phyloP scores from a whole-genome alignment of 306 rosid genomes.

The Calophaca sinica region DNA sequence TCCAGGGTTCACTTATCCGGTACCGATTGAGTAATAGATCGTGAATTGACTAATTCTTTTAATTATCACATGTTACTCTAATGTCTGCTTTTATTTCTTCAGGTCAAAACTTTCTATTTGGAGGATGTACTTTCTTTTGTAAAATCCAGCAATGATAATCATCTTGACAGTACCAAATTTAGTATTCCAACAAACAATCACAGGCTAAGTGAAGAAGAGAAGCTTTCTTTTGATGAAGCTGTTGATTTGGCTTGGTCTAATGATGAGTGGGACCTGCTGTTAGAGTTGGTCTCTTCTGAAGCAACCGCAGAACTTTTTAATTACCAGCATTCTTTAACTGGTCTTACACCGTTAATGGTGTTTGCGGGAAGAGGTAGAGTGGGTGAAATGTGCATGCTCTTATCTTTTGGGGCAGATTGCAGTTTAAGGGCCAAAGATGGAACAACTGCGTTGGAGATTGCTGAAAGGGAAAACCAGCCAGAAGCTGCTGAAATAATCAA shows the following conservation, averaged over 20 bases:
- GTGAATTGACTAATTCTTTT: constrained; percentile 40
- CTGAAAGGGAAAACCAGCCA: constrained; percentile 65
- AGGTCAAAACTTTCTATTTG: constrained; percentile 85
- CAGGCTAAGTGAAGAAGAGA: constrained; percentile 69
- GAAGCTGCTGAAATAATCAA: constrained; percentile 70
- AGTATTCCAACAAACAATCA: constrained; percentile 45
- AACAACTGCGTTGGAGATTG: constrained; percentile 70
- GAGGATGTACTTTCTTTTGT: constrained; percentile 87
- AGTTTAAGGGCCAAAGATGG: constrained; percentile 74
- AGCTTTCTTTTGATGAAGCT: constrained; percentile 81
- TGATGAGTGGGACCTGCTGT: constrained; percentile 79
- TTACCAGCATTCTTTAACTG: constrained; percentile 84
- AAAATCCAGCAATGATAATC: constrained; percentile 58
- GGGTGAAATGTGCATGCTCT: constrained; percentile 78
- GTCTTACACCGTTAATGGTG: constrained; percentile 85
- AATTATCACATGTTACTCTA: constrained; percentile 27
- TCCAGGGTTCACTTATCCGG: constrained; percentile 97
- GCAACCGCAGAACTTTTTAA: constrained; percentile 61
- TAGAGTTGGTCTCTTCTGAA: constrained; percentile 74
- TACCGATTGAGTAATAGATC: constrained; percentile 49
- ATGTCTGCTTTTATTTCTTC: constrained; percentile 45
- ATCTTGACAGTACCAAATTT: constrained; percentile 55
- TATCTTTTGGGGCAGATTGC: constrained; percentile 83
- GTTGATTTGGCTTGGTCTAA: constrained; percentile 81
- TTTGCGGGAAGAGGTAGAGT: constrained; percentile 92